These are phyloP conservation scores for Didymella arachidicola DNA, from an alignment of 2,329 filamentous ascomycete species.

Conservation along the genomic window DNA sequence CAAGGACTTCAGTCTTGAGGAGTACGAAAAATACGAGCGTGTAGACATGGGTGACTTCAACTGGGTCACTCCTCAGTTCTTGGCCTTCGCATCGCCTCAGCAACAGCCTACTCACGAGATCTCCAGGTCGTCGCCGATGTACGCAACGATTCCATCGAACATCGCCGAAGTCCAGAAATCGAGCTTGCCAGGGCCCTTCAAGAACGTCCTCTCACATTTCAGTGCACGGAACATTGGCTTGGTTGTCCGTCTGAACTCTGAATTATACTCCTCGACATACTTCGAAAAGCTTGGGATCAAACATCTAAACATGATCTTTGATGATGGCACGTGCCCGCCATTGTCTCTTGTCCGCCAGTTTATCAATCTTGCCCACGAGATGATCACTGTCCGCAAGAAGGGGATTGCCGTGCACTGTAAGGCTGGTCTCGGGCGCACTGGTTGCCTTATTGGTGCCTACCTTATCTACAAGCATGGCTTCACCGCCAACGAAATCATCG, in stretches of 20 bases:
- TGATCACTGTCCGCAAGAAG: conserved; percentile 88
- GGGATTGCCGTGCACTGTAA: conserved; percentile 98
- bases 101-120: conserved; percentile 78
- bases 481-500: conserved; percentile 95
- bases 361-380: conserved; percentile 92
- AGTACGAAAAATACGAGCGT: conserved; percentile 94
- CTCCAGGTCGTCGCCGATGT: conserved; percentile 74
- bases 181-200: conserved; percentile 83
- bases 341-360: conserved; percentile 91
- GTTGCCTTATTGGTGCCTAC: conserved; percentile 96
- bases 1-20: conserved; percentile 93
- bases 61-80: conserved; percentile 94
- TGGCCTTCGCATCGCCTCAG: conserved; percentile 96
- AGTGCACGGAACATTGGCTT: conserved; percentile 86
- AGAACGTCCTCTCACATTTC: conserved; percentile 94
- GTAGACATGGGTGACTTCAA: conserved; percentile 99
- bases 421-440: conserved; percentile 91
- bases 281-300: conserved; percentile 95
- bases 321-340: conserved; percentile 94
- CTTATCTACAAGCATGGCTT: conserved; percentile 97
- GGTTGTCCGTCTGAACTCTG: conserved; percentile 93
- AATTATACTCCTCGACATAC: conserved; percentile 95
- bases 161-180: conserved; percentile 75
- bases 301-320: conserved; percentile 99
- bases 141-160: conserved; percentile 75